These are phyloP conservation scores for Endoconidiophora polonica DNA, from an alignment of 2,329 filamentous ascomycete genomes.

Conservation along the genomic window DNA sequence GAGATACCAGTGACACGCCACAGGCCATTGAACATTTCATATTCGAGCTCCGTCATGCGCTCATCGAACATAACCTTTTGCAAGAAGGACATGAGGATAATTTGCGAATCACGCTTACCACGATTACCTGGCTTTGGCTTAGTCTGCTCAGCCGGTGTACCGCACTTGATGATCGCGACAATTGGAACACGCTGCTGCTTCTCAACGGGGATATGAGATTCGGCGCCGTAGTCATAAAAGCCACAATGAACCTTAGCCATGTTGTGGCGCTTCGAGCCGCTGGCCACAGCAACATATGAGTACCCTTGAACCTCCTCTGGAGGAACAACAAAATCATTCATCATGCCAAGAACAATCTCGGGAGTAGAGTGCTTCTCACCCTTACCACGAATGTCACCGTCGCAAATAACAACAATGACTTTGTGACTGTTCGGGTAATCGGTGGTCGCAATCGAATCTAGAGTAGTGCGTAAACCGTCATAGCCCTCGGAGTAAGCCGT, in stretches of 20 bases:
- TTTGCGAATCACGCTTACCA: constrained; percentile 97
- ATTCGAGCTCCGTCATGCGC: constrained; percentile 97
- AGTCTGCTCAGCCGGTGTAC: constrained; percentile 69
- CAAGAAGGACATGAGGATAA: constrained; percentile 97
- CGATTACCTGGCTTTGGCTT: constrained; percentile 87
- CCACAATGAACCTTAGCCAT: constrained; percentile 98
- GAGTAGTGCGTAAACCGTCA: constrained; percentile 77
- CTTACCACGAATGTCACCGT: constrained; percentile 92
- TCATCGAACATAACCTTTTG: constrained; percentile 99
- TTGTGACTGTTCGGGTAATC: constrained; percentile 99
- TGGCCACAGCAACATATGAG: constrained; percentile 92
- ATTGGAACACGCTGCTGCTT: constrained; percentile 96
- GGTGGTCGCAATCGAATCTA: constrained; percentile 92
- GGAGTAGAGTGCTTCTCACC: constrained; percentile 78
- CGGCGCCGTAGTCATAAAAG: constrained; percentile 87
- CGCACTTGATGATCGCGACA: constrained; percentile 92
- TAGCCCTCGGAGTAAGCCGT: constrained; percentile 95
- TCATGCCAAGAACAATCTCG: constrained; percentile 80
- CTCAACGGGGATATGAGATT: constrained; percentile 61
- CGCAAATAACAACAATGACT: constrained; percentile 86
- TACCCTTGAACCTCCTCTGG: constrained; percentile 74
- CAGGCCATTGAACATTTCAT: constrained; percentile 97
- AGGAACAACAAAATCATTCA: constrained; percentile 72
- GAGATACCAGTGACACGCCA: constrained; percentile 99
- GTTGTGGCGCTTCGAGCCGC: constrained; percentile 93